These are phyloP conservation scores for Ceratocystis destructans DNA, from an alignment of 2,329 filamentous ascomycete genomes.

Conservation along the genomic window DNA sequence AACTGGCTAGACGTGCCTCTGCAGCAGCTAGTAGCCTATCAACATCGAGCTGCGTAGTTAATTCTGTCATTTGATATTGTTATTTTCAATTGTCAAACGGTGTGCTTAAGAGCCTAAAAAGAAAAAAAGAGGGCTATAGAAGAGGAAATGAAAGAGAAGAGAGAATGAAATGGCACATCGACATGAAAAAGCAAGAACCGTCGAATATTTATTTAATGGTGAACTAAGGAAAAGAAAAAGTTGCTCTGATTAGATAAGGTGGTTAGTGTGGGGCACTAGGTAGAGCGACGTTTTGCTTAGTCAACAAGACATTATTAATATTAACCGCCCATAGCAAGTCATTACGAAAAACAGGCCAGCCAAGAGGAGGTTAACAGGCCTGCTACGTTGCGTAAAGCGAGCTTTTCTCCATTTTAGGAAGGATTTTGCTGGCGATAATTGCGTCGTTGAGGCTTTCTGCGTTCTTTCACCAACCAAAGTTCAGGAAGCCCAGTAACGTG, in stretches of 20 bases:
- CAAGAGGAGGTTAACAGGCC: neutral
- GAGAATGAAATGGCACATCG: neutral
- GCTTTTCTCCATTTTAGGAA: neutral
- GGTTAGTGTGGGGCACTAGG: neutral
- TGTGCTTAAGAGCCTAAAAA: neutral
- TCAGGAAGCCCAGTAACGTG: too few relatives aligned
- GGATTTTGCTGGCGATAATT: neutral
- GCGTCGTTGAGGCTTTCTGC: neutral
- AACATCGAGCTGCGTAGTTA: conserved; percentile 21
- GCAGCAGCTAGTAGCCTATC: conserved; percentile 23
- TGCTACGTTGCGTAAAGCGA: neutral
- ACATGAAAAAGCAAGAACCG: neutral
- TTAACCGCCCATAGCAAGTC: neutral
- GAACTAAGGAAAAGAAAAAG: conserved; percentile 5
- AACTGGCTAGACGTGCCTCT: conserved; percentile 10
- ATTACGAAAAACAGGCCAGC: neutral
- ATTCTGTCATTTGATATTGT: conserved; percentile 4
- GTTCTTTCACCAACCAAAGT: neutral
- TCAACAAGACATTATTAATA: too few relatives aligned
- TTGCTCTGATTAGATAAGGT: conserved; percentile 3
- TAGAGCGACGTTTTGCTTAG: neutral
- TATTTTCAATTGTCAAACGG: neutral
- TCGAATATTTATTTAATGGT: conserved; percentile 8
- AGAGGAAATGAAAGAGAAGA: neutral
- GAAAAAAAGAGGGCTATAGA: neutral